phyloP scores from a whole-genome alignment of 371 early-diverging fungal species.

The Rhizomucor miehei region DNA sequence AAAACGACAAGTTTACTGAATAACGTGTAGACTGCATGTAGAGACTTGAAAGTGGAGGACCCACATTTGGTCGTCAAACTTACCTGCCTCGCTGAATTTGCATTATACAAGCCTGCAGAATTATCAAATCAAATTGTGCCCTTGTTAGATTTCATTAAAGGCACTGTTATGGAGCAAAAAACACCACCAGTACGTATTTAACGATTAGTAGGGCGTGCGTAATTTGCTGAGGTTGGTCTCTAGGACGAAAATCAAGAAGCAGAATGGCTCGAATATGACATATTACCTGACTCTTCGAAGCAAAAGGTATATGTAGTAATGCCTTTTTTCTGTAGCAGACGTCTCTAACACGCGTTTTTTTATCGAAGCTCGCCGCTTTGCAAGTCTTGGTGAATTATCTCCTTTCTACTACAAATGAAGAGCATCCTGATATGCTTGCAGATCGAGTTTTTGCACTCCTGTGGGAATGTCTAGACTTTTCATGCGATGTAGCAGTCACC shows the following conservation, averaged over 20 bases:
- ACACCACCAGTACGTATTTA: slow-evolving; percentile 22
- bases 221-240: neutral
- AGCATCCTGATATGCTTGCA: slow-evolving; percentile 14
- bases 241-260: slow-evolving; percentile 12
- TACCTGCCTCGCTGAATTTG: slow-evolving; percentile 55
- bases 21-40: neutral
- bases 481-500: slow-evolving; percentile 24
- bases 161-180: slow-evolving; percentile 50
- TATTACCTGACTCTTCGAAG: slow-evolving; percentile 22
- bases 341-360: neutral
- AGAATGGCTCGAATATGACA: slow-evolving; percentile 35
- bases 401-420: slow-evolving; percentile 8
- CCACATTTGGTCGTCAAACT: slow-evolving; percentile 44
- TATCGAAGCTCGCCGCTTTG: slow-evolving; percentile 30
- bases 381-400: slow-evolving; percentile 33
- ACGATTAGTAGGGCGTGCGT: neutral
- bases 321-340: no score
- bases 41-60: slow-evolving; percentile 28
- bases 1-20: neutral
- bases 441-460: slow-evolving; percentile 21
- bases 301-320: slow-evolving; percentile 22
- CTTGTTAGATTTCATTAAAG: slow-evolving; percentile 56
- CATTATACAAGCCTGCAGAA: slow-evolving; percentile 44
- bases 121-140: slow-evolving; percentile 41
- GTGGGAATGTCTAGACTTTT: slow-evolving; percentile 24